These are phyloP conservation scores for Firmiana major DNA, from an alignment of 345 rosid species.

Conservation along the genomic window DNA sequence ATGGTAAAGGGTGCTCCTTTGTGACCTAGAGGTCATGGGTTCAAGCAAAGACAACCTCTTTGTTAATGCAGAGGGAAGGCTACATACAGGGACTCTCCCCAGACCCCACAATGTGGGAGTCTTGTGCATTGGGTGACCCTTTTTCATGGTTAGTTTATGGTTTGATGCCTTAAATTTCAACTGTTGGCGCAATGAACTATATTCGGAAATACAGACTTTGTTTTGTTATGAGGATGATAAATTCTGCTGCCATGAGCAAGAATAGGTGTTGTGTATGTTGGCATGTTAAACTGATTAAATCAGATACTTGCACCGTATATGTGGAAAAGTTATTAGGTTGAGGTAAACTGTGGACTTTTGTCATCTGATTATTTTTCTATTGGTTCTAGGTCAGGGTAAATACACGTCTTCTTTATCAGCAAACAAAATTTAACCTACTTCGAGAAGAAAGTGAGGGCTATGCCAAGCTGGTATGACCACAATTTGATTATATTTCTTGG, in stretches of 20 bases:
- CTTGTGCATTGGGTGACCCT: too few species aligned
- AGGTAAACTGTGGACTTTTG: background rate
- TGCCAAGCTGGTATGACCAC: conserved; percentile 80
- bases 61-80: too few species aligned
- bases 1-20: too few species aligned
- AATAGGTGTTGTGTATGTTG: background rate
- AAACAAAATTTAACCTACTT: conserved; percentile 94
- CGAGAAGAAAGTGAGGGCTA: conserved; percentile 99
- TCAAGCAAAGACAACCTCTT: too few species aligned
- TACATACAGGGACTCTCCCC: too few species aligned
- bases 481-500: background rate
- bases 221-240: background rate
- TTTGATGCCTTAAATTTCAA: background rate
- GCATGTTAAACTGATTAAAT: background rate
- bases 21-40: too few species aligned
- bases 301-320: background rate
- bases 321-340: conserved; percentile 3
- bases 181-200: background rate
- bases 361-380: conserved; percentile 8
- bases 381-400: conserved; percentile 87
- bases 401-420: conserved; percentile 97
- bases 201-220: background rate
- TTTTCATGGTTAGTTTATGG: too few species aligned
- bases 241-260: background rate
- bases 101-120: too few species aligned